Evolutionary conservation across 257 asterid genomes (phyloP).

Genomic region (Eucommia ulmoides): DNA sequence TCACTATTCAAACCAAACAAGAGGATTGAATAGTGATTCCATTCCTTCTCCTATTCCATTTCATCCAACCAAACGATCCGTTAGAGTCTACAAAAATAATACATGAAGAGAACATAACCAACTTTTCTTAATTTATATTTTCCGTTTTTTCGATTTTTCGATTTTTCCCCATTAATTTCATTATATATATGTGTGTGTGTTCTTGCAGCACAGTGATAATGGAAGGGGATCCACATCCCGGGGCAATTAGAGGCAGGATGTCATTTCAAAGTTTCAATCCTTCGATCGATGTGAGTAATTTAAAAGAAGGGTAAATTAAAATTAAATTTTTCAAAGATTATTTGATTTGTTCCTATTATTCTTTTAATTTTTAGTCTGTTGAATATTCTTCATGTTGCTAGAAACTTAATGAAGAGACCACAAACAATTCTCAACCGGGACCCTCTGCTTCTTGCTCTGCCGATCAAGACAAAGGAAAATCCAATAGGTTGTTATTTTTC

Average conservation of each 20-base stretch:
- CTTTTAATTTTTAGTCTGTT: constrained; percentile 2
- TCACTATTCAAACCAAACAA: no score
- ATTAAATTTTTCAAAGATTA: constrained; percentile 3
- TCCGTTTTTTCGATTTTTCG: no score
- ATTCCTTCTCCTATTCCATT: no score
- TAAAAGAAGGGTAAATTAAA: no score
- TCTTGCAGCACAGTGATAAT: constrained; percentile 59
- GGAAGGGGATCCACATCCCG: constrained; percentile 91
- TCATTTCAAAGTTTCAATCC: constrained; percentile 89
- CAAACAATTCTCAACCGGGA: constrained; percentile 28
- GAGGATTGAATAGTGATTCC: no score
- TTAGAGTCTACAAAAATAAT: no score
- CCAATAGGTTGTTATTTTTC: constrained; percentile 31
- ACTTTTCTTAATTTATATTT: no score
- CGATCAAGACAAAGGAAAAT: constrained; percentile 25
- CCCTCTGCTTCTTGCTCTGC: constrained; percentile 43
- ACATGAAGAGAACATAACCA: no score
- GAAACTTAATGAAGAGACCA: constrained; percentile 63
- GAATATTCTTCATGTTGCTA: constrained; percentile 26
- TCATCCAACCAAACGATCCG: no score
- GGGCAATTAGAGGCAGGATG: constrained; percentile 71
- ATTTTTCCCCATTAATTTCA: no score
- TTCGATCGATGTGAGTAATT: constrained; percentile 80
- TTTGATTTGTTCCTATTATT: constrained; percentile 4
- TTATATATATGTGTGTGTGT: no score